A percentile compares a stretch with the other conserved stretches of the same genome.
phyloP scores from a whole-genome alignment of 192 early-diverging fungal genomes.

The Backusella circina region DNA sequence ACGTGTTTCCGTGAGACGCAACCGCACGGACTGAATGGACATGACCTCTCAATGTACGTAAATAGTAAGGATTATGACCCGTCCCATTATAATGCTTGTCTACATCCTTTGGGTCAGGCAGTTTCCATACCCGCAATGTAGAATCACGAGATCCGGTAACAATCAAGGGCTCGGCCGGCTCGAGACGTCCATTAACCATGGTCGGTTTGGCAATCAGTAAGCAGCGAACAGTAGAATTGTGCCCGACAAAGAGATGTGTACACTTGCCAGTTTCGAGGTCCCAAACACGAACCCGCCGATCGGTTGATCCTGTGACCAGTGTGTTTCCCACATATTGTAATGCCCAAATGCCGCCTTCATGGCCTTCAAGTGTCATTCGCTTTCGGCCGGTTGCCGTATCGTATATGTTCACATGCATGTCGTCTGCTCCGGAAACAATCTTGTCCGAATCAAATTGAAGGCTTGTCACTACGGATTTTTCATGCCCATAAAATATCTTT shows the following conservation, averaged over 20 bases:
- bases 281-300: slow-evolving; percentile 96
- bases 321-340: slow-evolving; percentile 85
- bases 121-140: slow-evolving; percentile 87
- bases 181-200: slow-evolving; percentile 51
- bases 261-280: slow-evolving; percentile 87
- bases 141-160: slow-evolving; percentile 95
- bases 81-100: slow-evolving; percentile 25
- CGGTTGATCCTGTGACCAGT: slow-evolving; percentile 92
- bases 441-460: slow-evolving; percentile 95
- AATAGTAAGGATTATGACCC: slow-evolving; percentile 72
- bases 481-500: slow-evolving; percentile 59
- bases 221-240: slow-evolving; percentile 94
- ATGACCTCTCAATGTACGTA: slow-evolving; percentile 85
- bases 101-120: slow-evolving; percentile 54
- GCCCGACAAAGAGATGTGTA: slow-evolving; percentile 93
- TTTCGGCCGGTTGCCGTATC: slow-evolving; percentile 78
- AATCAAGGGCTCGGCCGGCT: slow-evolving; percentile 77
- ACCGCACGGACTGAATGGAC: slow-evolving; percentile 89
- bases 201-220: slow-evolving; percentile 81
- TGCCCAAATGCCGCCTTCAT: slow-evolving; percentile 98
- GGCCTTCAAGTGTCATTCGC: slow-evolving; percentile 71
- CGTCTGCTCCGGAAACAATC: slow-evolving; percentile 92
- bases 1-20: slow-evolving; percentile 79
- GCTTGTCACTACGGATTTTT: slow-evolving; percentile 85
- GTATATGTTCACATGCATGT: slow-evolving; percentile 90